Evolutionary conservation across 2,329 filamentous ascomycete species (phyloP).

Genomic region (Aureobasidium sp.): DNA sequence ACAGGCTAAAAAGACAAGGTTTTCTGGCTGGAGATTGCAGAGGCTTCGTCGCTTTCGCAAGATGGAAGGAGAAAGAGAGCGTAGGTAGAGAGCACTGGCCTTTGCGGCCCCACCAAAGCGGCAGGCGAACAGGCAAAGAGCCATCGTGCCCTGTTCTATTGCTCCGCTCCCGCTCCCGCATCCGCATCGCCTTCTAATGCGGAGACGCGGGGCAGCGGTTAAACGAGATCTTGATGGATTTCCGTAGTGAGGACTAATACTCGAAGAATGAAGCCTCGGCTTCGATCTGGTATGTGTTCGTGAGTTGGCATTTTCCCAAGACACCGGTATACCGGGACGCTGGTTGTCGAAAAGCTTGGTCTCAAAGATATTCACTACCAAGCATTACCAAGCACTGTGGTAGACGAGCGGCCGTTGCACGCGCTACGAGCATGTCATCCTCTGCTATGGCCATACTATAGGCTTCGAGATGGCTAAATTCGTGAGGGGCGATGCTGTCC

Average conservation of each 20-base stretch:
- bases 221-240: background rate
- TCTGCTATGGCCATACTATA: background rate
- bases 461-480: constrained; percentile 6
- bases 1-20: constrained; percentile 4
- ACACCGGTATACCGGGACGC: background rate
- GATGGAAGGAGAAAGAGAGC: background rate
- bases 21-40: background rate
- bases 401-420: background rate
- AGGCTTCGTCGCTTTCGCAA: background rate
- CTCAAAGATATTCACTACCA: background rate
- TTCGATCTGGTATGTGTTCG: background rate
- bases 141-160: background rate
- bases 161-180: constrained; percentile 1
- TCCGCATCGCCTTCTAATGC: background rate
- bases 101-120: background rate
- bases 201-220: constrained; percentile 6
- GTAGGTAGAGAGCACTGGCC: constrained; percentile 4
- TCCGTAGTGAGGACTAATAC: background rate
- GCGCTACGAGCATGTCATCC: background rate
- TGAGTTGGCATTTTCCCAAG: background rate
- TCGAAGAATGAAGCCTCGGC: background rate
- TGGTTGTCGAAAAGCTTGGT: background rate
- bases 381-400: constrained; percentile 5
- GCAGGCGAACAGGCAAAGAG: constrained; percentile 1
- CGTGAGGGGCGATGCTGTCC: background rate